Base-by-base conservation (phyloP, 495 filamentous ascomycete species). In the Penicillium maclennaniae region DNA sequence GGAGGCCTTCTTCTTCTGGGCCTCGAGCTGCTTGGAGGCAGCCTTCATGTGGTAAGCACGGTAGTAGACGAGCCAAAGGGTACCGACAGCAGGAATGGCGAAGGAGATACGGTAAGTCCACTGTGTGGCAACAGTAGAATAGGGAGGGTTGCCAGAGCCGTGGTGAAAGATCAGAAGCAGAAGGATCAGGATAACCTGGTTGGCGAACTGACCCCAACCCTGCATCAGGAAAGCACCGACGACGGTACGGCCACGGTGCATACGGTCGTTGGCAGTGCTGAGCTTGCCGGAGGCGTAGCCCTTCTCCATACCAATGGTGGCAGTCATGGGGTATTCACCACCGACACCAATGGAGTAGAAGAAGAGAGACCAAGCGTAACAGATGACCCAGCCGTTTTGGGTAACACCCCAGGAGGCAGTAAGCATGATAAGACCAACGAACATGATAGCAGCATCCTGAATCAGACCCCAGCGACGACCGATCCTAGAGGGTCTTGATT, bases 151-250 rank as follows among this genome's bases (percentile, higher is more conserved):
- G 21, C 87, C 87, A 48, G 68, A 73, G 50, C 83, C 83, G 59
- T 83, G 81, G 77, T 92, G 85, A 78, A 92, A 88, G 66, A 87
- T 83, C 28, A 93, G 70, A 20, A 96, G 78, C 26, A 88, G 71
- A 28, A 96, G 55, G 59, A 95, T 92, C 26, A 96, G 78, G 49
- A 92, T 70, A 53, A 81, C 83, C 69, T 93, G 90, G 80, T 96
- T 96, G 73, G 85, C 74, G 61, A 93, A 86, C 69, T 96, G 90
- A 55, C 91, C 91, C 91, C 90, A 96, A 51, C 90, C 91, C 68
- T 96, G 91, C 91, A 96, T 96, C 70, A 95, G 74, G 77, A 96
- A 96, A 26, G 91, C 90, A 70, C 83, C 85, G 44, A 89, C 92
- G 62, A 93, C 89, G 69, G 91, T 90, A 63, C 91, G 85, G 47